Evolutionary conservation across 441 rosid genomes (phyloP).

Genomic region (Euphorbia corollata): DNA sequence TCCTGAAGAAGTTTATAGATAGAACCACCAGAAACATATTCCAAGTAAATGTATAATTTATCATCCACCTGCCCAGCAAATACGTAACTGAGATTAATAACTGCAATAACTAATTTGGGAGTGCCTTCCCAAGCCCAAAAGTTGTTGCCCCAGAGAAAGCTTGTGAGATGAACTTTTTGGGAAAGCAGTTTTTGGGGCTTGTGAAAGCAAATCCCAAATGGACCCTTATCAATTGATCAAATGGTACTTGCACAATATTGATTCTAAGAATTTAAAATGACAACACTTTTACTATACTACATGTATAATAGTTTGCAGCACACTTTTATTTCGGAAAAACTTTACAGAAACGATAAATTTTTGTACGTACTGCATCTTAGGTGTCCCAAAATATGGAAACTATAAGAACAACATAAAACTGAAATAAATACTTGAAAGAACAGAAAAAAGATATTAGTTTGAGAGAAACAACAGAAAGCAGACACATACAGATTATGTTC

Average conservation of each 20-base stretch:
- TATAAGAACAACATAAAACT: neutral
- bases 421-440: neutral
- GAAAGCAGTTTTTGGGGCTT: too few relatives aligned
- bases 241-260: neutral
- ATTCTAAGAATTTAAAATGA: neutral
- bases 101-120: too few relatives aligned
- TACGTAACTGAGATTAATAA: neutral
- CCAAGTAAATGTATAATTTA: conserved; percentile 84
- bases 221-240: neutral
- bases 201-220: too few relatives aligned
- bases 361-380: neutral
- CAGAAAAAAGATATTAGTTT: neutral
- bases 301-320: neutral
- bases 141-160: too few relatives aligned
- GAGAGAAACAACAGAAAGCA: neutral
- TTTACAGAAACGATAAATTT: neutral
- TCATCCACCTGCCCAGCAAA: conserved; percentile 59
- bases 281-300: neutral
- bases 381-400: neutral
- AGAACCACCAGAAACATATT: conserved; percentile 96
- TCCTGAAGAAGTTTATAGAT: conserved; percentile 94
- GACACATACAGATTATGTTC: neutral
- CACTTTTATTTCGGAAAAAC: neutral
- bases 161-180: too few relatives aligned
- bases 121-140: too few relatives aligned